Conservation (phyloP, 768 basidiomycete genomes). For the Kwoniella sp. region DNA sequence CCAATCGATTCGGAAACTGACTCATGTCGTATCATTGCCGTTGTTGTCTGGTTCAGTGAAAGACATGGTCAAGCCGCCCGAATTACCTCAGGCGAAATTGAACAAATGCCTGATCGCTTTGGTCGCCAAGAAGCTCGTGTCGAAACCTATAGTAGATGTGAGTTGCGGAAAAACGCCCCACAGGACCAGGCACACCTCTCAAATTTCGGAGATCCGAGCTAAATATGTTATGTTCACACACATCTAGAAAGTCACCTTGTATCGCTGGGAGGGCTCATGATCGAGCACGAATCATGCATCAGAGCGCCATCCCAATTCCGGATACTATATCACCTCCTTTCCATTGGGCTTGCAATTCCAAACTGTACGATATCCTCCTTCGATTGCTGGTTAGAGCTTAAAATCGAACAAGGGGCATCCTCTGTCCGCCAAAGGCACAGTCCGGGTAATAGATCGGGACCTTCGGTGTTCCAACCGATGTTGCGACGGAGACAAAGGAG, state of each 20-base stretch:
- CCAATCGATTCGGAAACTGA: slow-evolving; percentile 1
- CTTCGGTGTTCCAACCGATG: neutral
- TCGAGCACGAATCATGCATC: neutral
- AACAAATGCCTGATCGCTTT: slow-evolving; percentile 92
- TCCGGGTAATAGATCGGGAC: neutral
- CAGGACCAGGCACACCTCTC: no score
- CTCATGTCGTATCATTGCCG: no score
- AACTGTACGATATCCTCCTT: neutral
- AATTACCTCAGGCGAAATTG: slow-evolving; percentile 84
- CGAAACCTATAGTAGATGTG: slow-evolving; percentile 60
- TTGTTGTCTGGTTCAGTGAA: slow-evolving; percentile 61
- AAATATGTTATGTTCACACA: no score
- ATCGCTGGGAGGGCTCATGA: slow-evolving; percentile 40
- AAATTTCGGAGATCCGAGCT: no score
- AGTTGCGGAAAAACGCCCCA: no score
- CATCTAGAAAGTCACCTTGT: slow-evolving; percentile 36
- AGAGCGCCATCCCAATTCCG: no score
- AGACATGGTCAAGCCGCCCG: slow-evolving; percentile 75
- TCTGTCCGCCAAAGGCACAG: neutral
- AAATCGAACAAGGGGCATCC: neutral
- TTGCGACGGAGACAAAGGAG: neutral
- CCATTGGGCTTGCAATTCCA: no score
- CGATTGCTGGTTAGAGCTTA: neutral
- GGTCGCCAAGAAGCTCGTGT: slow-evolving; percentile 80
- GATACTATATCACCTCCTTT: no score